A percentile compares a stretch with the other conserved stretches of the same genome.
These are phyloP conservation scores for Aureobasidium sp. DNA, from an alignment of 2,329 filamentous ascomycete genomes.

Conservation along the genomic window DNA sequence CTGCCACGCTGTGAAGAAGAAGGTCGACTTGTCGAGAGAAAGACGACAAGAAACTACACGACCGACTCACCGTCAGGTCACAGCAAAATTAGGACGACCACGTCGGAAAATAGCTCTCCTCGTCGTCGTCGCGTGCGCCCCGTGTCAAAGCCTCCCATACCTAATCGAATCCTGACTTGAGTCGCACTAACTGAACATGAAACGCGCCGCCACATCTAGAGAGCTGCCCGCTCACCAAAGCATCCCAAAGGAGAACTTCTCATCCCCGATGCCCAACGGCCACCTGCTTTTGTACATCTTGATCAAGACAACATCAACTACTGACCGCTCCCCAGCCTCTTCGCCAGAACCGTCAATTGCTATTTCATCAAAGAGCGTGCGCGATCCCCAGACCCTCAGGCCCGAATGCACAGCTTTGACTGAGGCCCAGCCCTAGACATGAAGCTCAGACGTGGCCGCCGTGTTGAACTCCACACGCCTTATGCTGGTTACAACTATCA, in stretches of 20 bases:
- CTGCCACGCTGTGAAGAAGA: neutral
- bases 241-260: neutral
- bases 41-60: neutral
- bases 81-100: neutral
- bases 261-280: neutral
- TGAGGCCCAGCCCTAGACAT: neutral
- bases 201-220: neutral
- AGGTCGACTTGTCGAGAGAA: neutral
- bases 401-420: neutral
- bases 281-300: constrained; percentile 1
- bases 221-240: neutral
- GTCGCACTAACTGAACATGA: constrained; percentile 9
- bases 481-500: neutral
- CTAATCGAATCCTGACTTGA: neutral
- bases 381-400: neutral
- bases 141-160: neutral
- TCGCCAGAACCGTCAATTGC: neutral
- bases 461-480: neutral
- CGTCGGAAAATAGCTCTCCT: constrained; percentile 1
- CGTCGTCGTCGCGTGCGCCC: constrained; percentile 5
- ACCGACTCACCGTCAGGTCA: neutral
- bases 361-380: neutral
- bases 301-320: neutral
- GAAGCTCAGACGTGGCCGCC: neutral
- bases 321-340: neutral